Percentiles rank a stretch among this genome's conserved stretches.
These are phyloP conservation scores for Trametes polyzona DNA, from an alignment of 1,284 basidiomycete species.

Conservation along the genomic window DNA sequence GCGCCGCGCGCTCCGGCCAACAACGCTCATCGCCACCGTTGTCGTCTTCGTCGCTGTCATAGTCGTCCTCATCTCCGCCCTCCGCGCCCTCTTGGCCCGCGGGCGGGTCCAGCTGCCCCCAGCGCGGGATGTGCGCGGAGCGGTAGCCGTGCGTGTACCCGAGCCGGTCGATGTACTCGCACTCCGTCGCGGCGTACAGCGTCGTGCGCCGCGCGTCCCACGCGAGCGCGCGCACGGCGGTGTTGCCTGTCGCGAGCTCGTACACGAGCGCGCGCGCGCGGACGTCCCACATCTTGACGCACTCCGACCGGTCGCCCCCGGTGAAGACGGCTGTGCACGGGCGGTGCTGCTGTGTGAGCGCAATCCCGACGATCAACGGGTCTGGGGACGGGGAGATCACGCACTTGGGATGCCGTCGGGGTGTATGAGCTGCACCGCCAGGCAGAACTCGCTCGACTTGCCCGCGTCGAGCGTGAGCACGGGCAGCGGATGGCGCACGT, in stretches of 20 bases:
- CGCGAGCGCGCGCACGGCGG: constrained; percentile 36
- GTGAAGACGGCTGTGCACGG: constrained; percentile 40
- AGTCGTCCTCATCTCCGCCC: constrained; percentile 19
- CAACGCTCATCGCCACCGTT: constrained; percentile 8
- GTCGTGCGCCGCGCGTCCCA: constrained; percentile 39
- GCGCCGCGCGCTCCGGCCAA: constrained; percentile 41
- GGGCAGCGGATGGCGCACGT: constrained; percentile 37
- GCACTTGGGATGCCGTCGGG: constrained; percentile 34
- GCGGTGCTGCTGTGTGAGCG: not conserved
- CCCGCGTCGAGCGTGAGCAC: constrained; percentile 31
- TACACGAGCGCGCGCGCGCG: constrained; percentile 40
- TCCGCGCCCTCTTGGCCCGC: constrained; percentile 17
- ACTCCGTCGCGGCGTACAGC: constrained; percentile 43
- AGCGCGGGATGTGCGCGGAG: constrained; percentile 21
- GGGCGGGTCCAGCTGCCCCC: constrained; percentile 10
- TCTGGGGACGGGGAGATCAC: constrained; percentile 29
- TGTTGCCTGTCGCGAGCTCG: constrained; percentile 48
- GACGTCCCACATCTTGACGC: constrained; percentile 45
- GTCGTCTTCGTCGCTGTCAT: constrained; percentile 16
- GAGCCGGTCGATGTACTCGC: constrained; percentile 38
- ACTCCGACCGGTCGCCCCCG: constrained; percentile 33
- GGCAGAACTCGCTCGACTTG: constrained; percentile 12
- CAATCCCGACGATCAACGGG: constrained; percentile 18
- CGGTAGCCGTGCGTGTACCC: constrained; percentile 39
- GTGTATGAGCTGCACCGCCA: constrained; percentile 26